A percentile compares a stretch with the other conserved stretches of the same genome.
Conservation (phyloP, 176 grass and related monocot species). For the Pontederia crassipes region DNA sequence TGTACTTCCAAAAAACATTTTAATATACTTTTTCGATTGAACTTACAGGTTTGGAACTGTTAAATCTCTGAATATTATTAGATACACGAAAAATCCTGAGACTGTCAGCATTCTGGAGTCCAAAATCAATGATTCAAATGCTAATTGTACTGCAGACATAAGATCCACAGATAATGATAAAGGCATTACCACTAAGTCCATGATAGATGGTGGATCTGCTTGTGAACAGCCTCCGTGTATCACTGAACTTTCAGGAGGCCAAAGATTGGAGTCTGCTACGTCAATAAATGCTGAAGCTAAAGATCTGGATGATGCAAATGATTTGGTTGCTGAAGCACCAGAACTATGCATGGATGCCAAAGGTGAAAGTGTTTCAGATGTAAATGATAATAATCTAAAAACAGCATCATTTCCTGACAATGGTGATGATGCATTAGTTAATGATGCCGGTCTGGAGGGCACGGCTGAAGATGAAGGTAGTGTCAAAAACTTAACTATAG, state of each 20-base stretch:
- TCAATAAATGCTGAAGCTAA: background rate
- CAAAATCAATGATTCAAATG: constrained; percentile 19
- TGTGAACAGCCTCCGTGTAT: background rate
- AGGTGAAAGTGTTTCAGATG: background rate
- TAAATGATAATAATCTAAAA: background rate
- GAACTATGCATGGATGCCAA: background rate
- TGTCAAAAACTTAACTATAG: background rate
- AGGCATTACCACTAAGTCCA: background rate
- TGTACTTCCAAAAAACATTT: constrained; percentile 8
- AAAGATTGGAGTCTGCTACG: background rate
- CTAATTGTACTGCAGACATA: constrained; percentile 8
- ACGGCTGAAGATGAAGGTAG: background rate
- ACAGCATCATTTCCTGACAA: background rate
- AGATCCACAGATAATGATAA: background rate
- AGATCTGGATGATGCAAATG: background rate
- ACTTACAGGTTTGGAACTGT: constrained; percentile 90
- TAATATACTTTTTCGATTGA: constrained; percentile 14
- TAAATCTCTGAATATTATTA: constrained; percentile 57
- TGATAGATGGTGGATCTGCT: constrained; percentile 3
- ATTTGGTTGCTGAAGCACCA: background rate
- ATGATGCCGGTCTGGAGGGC: constrained; percentile 2
- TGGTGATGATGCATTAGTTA: constrained; percentile 6
- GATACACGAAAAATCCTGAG: constrained; percentile 19
- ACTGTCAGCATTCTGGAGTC: constrained; percentile 16
- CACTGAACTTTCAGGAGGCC: background rate